Evolutionary conservation across 2,329 filamentous ascomycete genomes (phyloP), one percentile per base, ranked within the genome.

Genomic region (Xylaria sp.): DNA sequence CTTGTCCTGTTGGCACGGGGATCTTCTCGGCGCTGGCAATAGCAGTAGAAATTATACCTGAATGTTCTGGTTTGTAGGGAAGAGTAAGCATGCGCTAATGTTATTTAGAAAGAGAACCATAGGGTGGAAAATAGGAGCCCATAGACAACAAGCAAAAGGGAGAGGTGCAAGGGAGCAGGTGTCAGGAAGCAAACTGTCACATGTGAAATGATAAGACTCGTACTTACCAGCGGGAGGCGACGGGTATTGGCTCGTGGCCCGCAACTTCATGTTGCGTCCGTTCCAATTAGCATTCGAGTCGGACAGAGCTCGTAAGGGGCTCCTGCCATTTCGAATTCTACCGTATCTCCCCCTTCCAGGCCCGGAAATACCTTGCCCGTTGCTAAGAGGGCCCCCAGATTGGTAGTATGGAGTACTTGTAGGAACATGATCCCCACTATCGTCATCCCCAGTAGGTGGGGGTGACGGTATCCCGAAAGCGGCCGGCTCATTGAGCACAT

Each of bases 11-110:
- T 15, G 86, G 83, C 2, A 88, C 85, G 15, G 88, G 86, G 71
- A 89, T 83, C 74, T 90, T 92, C 69, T 92, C 93, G 33, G 94
- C 93, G 77, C 93, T 97, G 69, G 94, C 94, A 76, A 97, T 97
- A 56, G 95, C 94, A 74, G 88, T 92, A 31, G 94, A 97, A 72
- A 97, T 97, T 77, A 97, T 97, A 64, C 94, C 94, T 11, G 82
- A 80, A 63, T 82, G 82, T 81, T 91, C 89, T 73, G 73, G 79
- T 79, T 20, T 73, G 62, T 65, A 26, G 31, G 36, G 68, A 54
- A 66, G 46, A n/a, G 69, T 77, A 62, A 77, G 73, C 48, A 61
- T 62, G 44, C 53, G 54, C n/a, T 58, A 17, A 40, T 31, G 38
- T 20, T 53, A 31, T 33, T 36, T 5, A 44, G 15, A 51, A 49